phyloP scores from a whole-genome alignment of 495 filamentous ascomycete genomes.

The Hyaloscypha bicolor region DNA sequence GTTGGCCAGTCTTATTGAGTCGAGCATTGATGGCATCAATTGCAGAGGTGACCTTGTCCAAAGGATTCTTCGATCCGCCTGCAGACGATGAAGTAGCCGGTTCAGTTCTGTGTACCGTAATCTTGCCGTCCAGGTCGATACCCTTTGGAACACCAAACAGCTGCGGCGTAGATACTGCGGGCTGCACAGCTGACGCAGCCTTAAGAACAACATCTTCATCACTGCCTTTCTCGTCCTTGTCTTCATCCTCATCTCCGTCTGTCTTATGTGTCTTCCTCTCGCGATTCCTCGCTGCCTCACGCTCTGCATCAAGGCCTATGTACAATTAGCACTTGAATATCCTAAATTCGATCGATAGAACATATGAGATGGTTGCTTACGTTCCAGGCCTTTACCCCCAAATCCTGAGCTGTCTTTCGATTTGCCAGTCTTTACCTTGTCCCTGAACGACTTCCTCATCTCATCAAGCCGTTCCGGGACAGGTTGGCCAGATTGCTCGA shows the following conservation, averaged over 20 bases:
- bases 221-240: constrained; percentile 70
- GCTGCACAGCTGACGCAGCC: constrained; percentile 64
- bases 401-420: constrained; percentile 89
- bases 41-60: constrained; percentile 83
- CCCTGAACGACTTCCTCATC: constrained; percentile 68
- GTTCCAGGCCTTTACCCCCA: constrained; percentile 92
- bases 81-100: constrained; percentile 46
- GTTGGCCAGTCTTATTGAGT: constrained; percentile 79
- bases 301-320: constrained; percentile 73
- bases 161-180: constrained; percentile 49
- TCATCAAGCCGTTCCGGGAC: constrained; percentile 68
- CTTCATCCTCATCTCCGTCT: constrained; percentile 85
- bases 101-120: constrained; percentile 78
- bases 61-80: constrained; percentile 59
- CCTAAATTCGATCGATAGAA: not conserved
- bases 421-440: constrained; percentile 91
- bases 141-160: constrained; percentile 60
- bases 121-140: constrained; percentile 66
- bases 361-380: constrained; percentile 28
- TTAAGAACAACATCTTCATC: constrained; percentile 64
- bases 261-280: constrained; percentile 89
- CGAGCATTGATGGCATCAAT: constrained; percentile 86
- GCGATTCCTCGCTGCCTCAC: constrained; percentile 78
- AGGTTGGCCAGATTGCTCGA: constrained; percentile 85
- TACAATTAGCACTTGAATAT: not conserved